These are phyloP conservation scores for Daldinia concentrica DNA, from an alignment of 495 filamentous ascomycete genomes.

Conservation along the genomic window DNA sequence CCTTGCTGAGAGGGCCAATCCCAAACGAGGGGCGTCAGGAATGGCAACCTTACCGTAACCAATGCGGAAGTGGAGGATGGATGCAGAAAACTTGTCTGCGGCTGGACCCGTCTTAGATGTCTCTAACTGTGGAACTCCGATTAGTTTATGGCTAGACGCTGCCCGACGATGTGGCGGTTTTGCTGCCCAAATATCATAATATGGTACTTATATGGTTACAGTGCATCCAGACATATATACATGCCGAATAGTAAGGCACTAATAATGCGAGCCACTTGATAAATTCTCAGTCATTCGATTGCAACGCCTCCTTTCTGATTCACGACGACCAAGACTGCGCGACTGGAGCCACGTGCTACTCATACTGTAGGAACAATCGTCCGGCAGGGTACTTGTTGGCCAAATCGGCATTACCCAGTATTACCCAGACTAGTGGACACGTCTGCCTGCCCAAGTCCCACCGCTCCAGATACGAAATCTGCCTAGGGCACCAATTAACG, in stretches of 20 bases:
- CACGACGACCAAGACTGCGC: constrained; percentile 26
- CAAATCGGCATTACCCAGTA: constrained; percentile 32
- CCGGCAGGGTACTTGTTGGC: constrained; percentile 31
- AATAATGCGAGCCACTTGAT: constrained; percentile 28
- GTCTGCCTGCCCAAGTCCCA: constrained; percentile 45
- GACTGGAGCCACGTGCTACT: constrained; percentile 48
- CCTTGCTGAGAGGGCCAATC: constrained; percentile 30
- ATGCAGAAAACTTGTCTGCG: constrained; percentile 37
- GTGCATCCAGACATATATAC: constrained; percentile 25
- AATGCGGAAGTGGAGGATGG: constrained; percentile 31
- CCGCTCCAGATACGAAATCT: constrained; percentile 38
- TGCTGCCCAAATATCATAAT: constrained; percentile 43
- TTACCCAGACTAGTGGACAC: constrained; percentile 39
- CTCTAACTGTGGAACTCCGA: constrained; percentile 31
- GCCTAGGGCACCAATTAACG: constrained; percentile 33
- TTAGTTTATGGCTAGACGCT: constrained; percentile 34
- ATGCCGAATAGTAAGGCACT: constrained; percentile 31
- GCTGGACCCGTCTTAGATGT: constrained; percentile 35
- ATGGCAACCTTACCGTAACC: constrained; percentile 27
- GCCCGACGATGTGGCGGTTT: constrained; percentile 34
- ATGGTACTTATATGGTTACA: constrained; percentile 30
- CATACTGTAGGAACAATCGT: constrained; percentile 35
- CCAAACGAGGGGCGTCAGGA: constrained; percentile 26
- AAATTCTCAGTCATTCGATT: constrained; percentile 32
- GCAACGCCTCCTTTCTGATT: constrained; percentile 28